Percentiles rank a stretch among this genome's conserved stretches.
phyloP scores from a whole-genome alignment of 2,329 filamentous ascomycete genomes.

The Periconia sp. region DNA sequence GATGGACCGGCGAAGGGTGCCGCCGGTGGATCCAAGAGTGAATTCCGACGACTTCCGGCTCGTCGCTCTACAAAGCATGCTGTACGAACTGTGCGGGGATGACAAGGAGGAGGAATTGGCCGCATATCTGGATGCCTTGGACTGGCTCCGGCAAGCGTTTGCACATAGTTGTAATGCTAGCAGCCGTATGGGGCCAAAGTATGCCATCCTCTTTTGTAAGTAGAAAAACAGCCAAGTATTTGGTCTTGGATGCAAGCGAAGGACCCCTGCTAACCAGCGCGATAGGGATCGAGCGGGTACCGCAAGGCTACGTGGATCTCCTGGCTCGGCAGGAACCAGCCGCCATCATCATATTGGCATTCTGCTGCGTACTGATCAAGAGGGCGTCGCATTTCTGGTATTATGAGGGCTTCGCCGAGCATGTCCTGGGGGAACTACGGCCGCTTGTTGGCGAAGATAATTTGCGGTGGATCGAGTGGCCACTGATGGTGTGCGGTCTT shows the following conservation, averaged over 20 bases:
- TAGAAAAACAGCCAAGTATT: background rate
- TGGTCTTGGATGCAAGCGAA: background rate
- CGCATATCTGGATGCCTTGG: constrained; percentile 11
- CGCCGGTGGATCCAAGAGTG: constrained; percentile 9
- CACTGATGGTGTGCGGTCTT: constrained; percentile 3
- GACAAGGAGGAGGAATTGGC: background rate
- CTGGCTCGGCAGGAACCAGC: constrained; percentile 6
- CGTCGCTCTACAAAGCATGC: constrained; percentile 7
- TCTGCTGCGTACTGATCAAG: constrained; percentile 15
- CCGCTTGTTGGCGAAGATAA: constrained; percentile 6
- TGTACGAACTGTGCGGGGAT: background rate
- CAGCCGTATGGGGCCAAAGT: constrained; percentile 12
- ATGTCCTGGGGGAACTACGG: constrained; percentile 11
- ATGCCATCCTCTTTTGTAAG: constrained; percentile 15
- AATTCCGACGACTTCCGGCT: constrained; percentile 19
- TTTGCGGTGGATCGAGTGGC: constrained; percentile 21
- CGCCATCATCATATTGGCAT: constrained; percentile 16
- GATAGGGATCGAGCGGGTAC: constrained; percentile 10
- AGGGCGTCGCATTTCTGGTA: constrained; percentile 15
- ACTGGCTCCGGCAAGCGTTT: constrained; percentile 20
- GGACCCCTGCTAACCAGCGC: background rate
- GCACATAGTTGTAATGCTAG: constrained; percentile 11
- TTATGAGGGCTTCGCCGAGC: constrained; percentile 15
- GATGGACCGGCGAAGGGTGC: constrained; percentile 15
- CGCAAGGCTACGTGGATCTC: constrained; percentile 14